Percentiles rank a stretch among this genome's conserved stretches.
Evolutionary conservation across 2,329 filamentous ascomycete genomes (phyloP).

Genomic region (Alternaria sp.): DNA sequence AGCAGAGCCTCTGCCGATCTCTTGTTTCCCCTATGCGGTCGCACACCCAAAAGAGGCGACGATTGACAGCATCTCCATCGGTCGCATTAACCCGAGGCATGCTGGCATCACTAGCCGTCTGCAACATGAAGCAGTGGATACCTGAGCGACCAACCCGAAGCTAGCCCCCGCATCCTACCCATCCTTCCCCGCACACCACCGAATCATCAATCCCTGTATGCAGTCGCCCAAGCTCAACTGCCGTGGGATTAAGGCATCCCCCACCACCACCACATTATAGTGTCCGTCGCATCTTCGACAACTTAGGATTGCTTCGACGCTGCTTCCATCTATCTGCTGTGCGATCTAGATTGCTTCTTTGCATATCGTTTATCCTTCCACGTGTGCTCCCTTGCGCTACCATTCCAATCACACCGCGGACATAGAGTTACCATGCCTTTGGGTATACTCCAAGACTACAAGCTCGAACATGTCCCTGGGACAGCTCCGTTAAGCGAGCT

Average conservation of each 20-base stretch:
- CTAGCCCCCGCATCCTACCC: slow-evolving; percentile 10
- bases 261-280: slow-evolving; percentile 16
- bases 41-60: not conserved
- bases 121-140: not conserved
- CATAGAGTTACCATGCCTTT: slow-evolving; percentile 24
- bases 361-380: not conserved
- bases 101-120: not conserved
- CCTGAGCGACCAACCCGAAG: not conserved
- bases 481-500: slow-evolving; percentile 31
- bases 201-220: not conserved
- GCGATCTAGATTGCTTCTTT: not conserved
- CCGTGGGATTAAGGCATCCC: not conserved
- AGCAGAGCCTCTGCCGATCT: not conserved
- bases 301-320: not conserved
- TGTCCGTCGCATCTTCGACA: not conserved
- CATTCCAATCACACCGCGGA: not conserved
- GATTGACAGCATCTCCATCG: not conserved
- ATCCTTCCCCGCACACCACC: slow-evolving; percentile 19
- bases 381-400: not conserved
- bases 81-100: slow-evolving; percentile 1
- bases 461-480: slow-evolving; percentile 31
- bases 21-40: not conserved
- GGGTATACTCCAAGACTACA: slow-evolving; percentile 28
- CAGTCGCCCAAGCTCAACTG: not conserved
- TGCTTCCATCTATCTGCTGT: not conserved